Base-by-base conservation (phyloP, 768 basidiomycete genomes). In the Lentinula raphanica region DNA sequence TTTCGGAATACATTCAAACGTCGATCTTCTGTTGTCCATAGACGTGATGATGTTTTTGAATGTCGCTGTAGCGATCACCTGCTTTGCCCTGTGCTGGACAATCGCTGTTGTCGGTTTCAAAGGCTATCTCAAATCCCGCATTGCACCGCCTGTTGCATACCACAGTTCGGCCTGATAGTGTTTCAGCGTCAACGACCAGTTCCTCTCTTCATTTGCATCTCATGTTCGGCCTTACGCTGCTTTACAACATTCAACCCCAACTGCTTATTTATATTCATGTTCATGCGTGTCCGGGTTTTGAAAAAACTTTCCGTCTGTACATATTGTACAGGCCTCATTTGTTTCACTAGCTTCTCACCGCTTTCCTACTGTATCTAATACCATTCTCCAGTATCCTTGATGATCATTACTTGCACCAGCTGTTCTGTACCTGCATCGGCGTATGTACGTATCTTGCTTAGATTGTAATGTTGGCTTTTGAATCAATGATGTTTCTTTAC, bases 41-140 rank as follows among this genome's bases (percentile, higher is more conserved):
- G 90, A 92, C 68, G 83, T 92, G 48, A 89, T 94, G 87, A 90
- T 94, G 90, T 90, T 94, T 74, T 72, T 92, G 54, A 91, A 91
- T 63, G 76, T 91, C 11, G 86, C 90, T 8, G 86, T 97, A 32
- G 91, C 94, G 3, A 78, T 94, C 56, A 94, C 92, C 1, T 93
- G 89, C 62, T 76, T 93, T 48, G 85, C 88, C 23, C 94, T 94
- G 73, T 86, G 85, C 67, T 98, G 94, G 94, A 80, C 83, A 2
- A 72, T 94, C 25, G 71, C 74, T 57, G 73, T 94, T 25, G 85
- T 95, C 46, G 83, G 80, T 15, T 82, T 94, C 71, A 92, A 94
- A 65, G 94, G 91, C 57, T 92, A 85, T 86, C 74, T 91, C 35
- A 88, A 81, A 65, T 71, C 74, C 56, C 77, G 76, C 35, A 68